Percentiles rank a stretch among this genome's conserved stretches.
phyloP scores from a whole-genome alignment of 805 yeast genomes.

The Cyberlindnera mrakii region DNA sequence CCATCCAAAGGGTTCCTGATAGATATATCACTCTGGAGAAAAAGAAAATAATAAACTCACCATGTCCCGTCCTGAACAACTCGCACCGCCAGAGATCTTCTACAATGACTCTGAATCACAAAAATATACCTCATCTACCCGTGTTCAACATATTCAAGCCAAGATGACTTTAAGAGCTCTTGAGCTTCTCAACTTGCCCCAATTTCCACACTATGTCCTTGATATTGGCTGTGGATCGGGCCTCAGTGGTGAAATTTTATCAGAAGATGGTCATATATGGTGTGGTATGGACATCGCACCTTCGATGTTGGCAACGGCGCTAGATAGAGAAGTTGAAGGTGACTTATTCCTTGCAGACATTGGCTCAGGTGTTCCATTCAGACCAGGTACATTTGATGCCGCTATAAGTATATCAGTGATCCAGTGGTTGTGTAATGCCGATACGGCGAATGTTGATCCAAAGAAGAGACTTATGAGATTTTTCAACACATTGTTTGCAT shows the following conservation, averaged over 20 bases:
- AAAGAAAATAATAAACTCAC: background rate
- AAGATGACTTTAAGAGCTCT: conserved; percentile 93
- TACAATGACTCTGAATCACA: conserved; percentile 86
- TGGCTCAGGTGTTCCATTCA: conserved; percentile 90
- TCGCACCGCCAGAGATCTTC: conserved; percentile 95
- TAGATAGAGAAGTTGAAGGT: conserved; percentile 90
- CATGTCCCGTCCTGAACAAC: conserved; percentile 94
- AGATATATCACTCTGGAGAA: too few species aligned
- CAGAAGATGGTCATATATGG: conserved; percentile 94
- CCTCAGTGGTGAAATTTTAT: conserved; percentile 84
- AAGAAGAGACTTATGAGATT: conserved; percentile 72
- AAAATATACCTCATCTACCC: conserved; percentile 87
- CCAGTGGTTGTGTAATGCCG: conserved; percentile 98
- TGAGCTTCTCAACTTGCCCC: conserved; percentile 69
- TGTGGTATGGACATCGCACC: conserved; percentile 95
- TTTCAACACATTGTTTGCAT: conserved; percentile 82
- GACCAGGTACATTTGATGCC: conserved; percentile 96
- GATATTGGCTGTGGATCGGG: conserved; percentile 99
- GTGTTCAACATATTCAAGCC: conserved; percentile 98
- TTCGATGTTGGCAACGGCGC: conserved; percentile 90
- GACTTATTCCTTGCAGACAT: conserved; percentile 88
- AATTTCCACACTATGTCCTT: conserved; percentile 54
- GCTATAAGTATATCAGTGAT: conserved; percentile 93
- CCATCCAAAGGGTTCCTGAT: too few species aligned
- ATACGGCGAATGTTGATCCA: conserved; percentile 76